Conservation (phyloP, 1,139 yeast genomes). For the Lodderomyces oxycetoniae region DNA sequence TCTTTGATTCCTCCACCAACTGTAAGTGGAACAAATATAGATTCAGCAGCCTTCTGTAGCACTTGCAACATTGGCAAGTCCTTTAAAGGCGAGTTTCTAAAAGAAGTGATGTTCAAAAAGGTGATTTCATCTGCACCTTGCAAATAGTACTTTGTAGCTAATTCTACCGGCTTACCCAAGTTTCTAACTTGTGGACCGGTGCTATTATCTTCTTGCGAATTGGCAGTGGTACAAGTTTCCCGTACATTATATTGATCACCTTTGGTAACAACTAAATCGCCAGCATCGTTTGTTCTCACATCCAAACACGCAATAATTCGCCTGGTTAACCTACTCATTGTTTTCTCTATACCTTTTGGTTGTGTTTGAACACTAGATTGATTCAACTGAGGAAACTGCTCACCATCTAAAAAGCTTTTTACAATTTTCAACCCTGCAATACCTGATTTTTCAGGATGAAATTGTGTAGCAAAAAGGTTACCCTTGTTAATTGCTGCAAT, state of each 20-base stretch:
- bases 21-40: constrained; percentile 91
- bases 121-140: constrained; percentile 98
- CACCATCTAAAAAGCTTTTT: constrained; percentile 61
- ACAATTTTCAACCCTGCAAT: constrained; percentile 77
- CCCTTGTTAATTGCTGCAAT: constrained; percentile 77
- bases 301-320: constrained; percentile 94
- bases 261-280: constrained; percentile 94
- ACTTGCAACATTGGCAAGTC: constrained; percentile 96
- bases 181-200: constrained; percentile 73
- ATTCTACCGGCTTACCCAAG: constrained; percentile 90
- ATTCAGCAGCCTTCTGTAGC: constrained; percentile 72
- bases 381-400: constrained; percentile 23
- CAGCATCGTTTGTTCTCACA: constrained; percentile 90
- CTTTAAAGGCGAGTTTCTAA: constrained; percentile 83
- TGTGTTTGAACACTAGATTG: constrained; percentile 20
- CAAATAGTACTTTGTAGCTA: constrained; percentile 81
- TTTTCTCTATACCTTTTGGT: constrained; percentile 30
- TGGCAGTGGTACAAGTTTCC: constrained; percentile 45
- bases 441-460: constrained; percentile 97
- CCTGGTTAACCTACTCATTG: constrained; percentile 71
- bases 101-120: constrained; percentile 88
- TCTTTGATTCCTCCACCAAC: constrained; percentile 98
- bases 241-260: constrained; percentile 98
- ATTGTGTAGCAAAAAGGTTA: constrained; percentile 90
- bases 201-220: constrained; percentile 28